Evolutionary conservation across 108 stramenopile species (phyloP).

Genomic region (Cyclotella atomus): DNA sequence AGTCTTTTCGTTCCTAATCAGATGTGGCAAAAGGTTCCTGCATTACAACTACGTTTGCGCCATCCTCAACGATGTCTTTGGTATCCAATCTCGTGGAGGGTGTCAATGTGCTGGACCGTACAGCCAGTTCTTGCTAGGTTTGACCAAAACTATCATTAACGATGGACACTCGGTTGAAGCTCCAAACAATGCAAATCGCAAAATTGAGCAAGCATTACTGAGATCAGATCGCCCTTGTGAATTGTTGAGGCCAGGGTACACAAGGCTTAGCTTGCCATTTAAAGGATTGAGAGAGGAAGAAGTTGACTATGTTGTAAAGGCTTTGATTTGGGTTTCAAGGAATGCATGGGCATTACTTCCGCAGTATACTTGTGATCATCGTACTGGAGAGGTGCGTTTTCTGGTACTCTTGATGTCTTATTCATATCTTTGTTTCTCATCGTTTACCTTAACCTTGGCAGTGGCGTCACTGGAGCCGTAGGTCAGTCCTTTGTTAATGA

Average conservation of each 20-base stretch:
- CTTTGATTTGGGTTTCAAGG: slow-evolving; percentile 89
- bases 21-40: slow-evolving; percentile 79
- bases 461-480: slow-evolving; percentile 83
- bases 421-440: too few species aligned
- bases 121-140: slow-evolving; percentile 82
- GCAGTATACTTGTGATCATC: slow-evolving; percentile 90
- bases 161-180: neutral
- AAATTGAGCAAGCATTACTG: slow-evolving; percentile 87
- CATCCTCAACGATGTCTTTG: slow-evolving; percentile 97
- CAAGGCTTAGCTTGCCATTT: slow-evolving; percentile 88
- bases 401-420: too few species aligned
- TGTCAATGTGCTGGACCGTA: slow-evolving; percentile 96
- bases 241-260: slow-evolving; percentile 91
- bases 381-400: slow-evolving; percentile 65
- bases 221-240: slow-evolving; percentile 83
- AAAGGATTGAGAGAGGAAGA: slow-evolving; percentile 74
- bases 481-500: neutral
- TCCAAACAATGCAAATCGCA: slow-evolving; percentile 59
- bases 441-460: too few species aligned
- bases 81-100: slow-evolving; percentile 95
- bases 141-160: slow-evolving; percentile 40
- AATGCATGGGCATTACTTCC: slow-evolving; percentile 91
- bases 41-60: slow-evolving; percentile 98
- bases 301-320: slow-evolving; percentile 89
- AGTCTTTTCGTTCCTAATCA: slow-evolving; percentile 84